A percentile compares a stretch with the other conserved stretches of the same genome.
Evolutionary conservation across 768 basidiomycete species (phyloP).

Genomic region (Boletus rubroflammeus): DNA sequence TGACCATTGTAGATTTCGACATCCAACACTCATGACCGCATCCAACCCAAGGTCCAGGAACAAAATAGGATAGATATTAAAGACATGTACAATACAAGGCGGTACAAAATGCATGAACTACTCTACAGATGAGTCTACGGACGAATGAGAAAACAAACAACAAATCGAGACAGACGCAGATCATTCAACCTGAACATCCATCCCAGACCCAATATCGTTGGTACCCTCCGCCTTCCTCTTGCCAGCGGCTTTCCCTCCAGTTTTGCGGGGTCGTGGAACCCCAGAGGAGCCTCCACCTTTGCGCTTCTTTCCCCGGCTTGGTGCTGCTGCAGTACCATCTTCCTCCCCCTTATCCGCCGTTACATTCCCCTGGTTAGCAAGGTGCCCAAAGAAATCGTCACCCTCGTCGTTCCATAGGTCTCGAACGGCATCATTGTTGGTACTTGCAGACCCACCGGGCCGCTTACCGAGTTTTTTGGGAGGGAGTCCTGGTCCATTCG

Average conservation of each 20-base stretch:
- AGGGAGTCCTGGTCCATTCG: slow-evolving; percentile 38
- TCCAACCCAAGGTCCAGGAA: neutral
- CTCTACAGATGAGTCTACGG: slow-evolving; percentile 27
- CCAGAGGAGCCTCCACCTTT: slow-evolving; percentile 25
- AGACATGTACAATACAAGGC: slow-evolving; percentile 29
- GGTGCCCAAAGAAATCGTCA: slow-evolving; percentile 79
- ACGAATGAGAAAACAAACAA: slow-evolving; percentile 10
- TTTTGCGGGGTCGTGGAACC: slow-evolving; percentile 25
- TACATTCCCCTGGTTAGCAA: slow-evolving; percentile 27
- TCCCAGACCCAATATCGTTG: slow-evolving; percentile 24
- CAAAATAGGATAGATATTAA: slow-evolving; percentile 24
- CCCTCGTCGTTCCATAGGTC: slow-evolving; percentile 87
- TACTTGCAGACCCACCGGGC: slow-evolving; percentile 27
- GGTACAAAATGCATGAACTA: slow-evolving; percentile 29
- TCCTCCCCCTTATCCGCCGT: slow-evolving; percentile 29
- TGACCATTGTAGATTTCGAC: neutral
- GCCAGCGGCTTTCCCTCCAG: slow-evolving; percentile 28
- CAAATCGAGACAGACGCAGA: slow-evolving; percentile 9
- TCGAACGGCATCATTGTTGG: slow-evolving; percentile 40
- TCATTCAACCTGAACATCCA: slow-evolving; percentile 29
- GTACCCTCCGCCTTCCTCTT: slow-evolving; percentile 30
- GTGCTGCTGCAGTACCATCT: slow-evolving; percentile 25
- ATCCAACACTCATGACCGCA: neutral
- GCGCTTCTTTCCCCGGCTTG: slow-evolving; percentile 33
- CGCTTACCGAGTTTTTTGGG: slow-evolving; percentile 35